Conservation (phyloP, 106 monocot species). For the Xerophyta viscosa region DNA sequence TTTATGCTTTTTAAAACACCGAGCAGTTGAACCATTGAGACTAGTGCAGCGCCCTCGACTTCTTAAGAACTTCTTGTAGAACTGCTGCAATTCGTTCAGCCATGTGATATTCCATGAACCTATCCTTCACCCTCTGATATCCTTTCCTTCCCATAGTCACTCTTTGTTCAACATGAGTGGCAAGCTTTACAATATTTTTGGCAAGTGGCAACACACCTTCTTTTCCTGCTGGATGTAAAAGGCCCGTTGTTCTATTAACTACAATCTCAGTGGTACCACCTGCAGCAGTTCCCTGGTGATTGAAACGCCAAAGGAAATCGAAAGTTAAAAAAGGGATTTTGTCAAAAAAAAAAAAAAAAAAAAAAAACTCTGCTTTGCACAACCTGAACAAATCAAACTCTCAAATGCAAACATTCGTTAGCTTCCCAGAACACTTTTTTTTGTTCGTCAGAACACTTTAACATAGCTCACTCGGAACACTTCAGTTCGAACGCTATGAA, state of each 20-base stretch:
- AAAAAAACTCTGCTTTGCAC: no score
- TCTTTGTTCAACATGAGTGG: constrained; percentile 53
- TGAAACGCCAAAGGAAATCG: not conserved
- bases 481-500: no score
- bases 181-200: constrained; percentile 76
- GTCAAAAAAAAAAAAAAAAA: not conserved
- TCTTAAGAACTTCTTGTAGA: constrained; percentile 50
- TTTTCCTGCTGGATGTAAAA: constrained; percentile 85
- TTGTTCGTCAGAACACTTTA: no score
- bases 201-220: constrained; percentile 65
- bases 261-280: constrained; percentile 94
- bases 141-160: constrained; percentile 68
- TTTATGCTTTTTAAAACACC: no score
- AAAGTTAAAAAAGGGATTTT: not conserved
- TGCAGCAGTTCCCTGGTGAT: constrained; percentile 71
- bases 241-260: constrained; percentile 69
- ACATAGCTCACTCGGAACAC: no score
- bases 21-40: no score
- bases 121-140: constrained; percentile 74
- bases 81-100: constrained; percentile 64
- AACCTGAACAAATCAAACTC: no score
- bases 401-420: no score
- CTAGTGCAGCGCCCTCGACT: constrained; percentile 10
- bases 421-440: no score
- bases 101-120: constrained; percentile 93